Conservation (phyloP, 768 basidiomycete genomes). For the Hortiboletus campestris region DNA sequence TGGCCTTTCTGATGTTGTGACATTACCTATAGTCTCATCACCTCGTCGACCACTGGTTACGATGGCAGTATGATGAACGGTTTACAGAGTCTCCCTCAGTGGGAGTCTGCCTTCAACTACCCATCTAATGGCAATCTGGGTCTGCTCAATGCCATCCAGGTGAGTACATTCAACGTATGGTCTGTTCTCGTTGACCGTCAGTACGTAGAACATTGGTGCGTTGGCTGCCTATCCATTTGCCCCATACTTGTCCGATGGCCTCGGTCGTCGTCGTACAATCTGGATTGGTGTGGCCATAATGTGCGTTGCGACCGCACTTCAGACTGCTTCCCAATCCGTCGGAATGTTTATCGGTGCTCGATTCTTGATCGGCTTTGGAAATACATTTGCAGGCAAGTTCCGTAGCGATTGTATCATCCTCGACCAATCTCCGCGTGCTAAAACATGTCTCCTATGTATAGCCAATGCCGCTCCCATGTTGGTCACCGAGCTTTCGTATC, state of each 20-base stretch:
- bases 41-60: slow-evolving; percentile 72
- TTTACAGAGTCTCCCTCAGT: slow-evolving; percentile 67
- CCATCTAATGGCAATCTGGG: slow-evolving; percentile 60
- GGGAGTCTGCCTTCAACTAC: slow-evolving; percentile 56
- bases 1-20: neutral
- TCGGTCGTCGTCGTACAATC: slow-evolving; percentile 65
- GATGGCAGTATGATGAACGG: slow-evolving; percentile 82
- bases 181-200: neutral
- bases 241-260: slow-evolving; percentile 67
- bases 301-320: slow-evolving; percentile 63
- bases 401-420: neutral
- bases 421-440: neutral
- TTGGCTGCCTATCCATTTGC: slow-evolving; percentile 69
- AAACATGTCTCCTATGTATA: slow-evolving; percentile 12
- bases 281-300: slow-evolving; percentile 69
- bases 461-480: slow-evolving; percentile 78
- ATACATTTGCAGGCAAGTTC: slow-evolving; percentile 60
- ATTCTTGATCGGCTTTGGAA: slow-evolving; percentile 74
- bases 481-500: slow-evolving; percentile 81
- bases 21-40: slow-evolving; percentile 51
- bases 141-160: slow-evolving; percentile 73
- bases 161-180: slow-evolving; percentile 14
- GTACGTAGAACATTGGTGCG: slow-evolving; percentile 62
- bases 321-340: slow-evolving; percentile 68
- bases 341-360: slow-evolving; percentile 82